Evolutionary conservation across 2,329 filamentous ascomycete species (phyloP), one percentile per base, ranked within the genome.

Genomic region (Bipolaris sorokiniana): DNA sequence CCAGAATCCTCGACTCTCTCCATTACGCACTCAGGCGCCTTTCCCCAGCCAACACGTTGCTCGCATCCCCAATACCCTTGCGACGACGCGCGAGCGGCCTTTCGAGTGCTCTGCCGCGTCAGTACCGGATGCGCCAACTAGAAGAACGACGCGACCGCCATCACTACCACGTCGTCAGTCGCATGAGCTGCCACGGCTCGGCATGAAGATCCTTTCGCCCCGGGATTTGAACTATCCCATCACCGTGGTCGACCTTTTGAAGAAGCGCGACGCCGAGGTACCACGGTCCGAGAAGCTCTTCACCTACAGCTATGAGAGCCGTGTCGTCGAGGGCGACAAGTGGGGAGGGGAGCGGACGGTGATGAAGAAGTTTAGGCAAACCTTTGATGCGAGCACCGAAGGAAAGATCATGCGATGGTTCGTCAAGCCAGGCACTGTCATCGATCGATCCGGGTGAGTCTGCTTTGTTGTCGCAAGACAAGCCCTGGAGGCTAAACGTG

Each of bases 261-360:
- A 92, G 77, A 80, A 83, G 64, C 85, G 86, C 18, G 90, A 90
- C 76, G 91, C 97, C 68, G 74, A 84, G 61, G 85, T 99, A 71
- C 84, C 86, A 70, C 90, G 90, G 76, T 83, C 91, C 71, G 90
- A 92, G 70, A 84, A 87, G 53, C 83, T 98, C 54, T 88, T 99
- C 74, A 87, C 90, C 75, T 99, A 97, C 83, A 88, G 88, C 61
- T 99, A 93, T 80, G 88, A 88, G 69, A 93, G 89, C 77, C 88
- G 82, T 28, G 83, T 88, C 72, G 89, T 80, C 42, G 84, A 88
- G 73, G 84, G 81, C 61, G 82, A 92, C 77, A 87, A 87, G 65
- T 86, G 95, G 57, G 89, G 89, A 73, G 89, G 96, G 67, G 87
- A 90, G 48, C 82, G 87, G 64, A 82, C 87, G 76, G 83, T 88